Evolutionary conservation across 306 rosid genomes (phyloP).

Genomic region (Acacia confusa): DNA sequence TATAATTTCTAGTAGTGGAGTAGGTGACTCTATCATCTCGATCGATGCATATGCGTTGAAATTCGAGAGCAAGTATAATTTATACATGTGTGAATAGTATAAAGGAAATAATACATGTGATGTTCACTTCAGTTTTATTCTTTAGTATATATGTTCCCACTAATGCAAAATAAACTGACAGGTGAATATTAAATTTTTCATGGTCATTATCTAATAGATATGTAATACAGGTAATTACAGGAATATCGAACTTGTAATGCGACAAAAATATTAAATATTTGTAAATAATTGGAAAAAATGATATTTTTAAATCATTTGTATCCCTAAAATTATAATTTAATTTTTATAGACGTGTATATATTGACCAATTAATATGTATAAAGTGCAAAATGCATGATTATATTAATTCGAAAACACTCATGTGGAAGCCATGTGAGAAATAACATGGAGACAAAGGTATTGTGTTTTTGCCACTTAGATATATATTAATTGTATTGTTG

Average conservation of each 20-base stretch:
- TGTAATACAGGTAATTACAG: background rate
- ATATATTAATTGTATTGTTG: slow-evolving; percentile 5
- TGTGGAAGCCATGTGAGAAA: slow-evolving; percentile 43
- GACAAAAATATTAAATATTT: background rate
- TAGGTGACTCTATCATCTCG: slow-evolving; percentile 33
- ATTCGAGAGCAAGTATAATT: background rate
- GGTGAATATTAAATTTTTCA: background rate
- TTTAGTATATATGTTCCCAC: background rate
- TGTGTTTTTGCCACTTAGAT: slow-evolving; percentile 26
- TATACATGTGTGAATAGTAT: background rate
- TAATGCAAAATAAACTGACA: background rate
- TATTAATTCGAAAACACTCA: slow-evolving; percentile 2
- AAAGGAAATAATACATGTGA: background rate
- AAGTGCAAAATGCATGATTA: background rate
- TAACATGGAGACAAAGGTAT: slow-evolving; percentile 9
- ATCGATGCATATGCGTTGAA: background rate
- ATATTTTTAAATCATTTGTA: background rate
- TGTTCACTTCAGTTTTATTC: background rate
- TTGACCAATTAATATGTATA: background rate
- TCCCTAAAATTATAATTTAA: background rate
- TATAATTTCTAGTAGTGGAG: slow-evolving; percentile 40
- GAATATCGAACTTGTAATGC: background rate
- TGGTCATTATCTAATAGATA: background rate
- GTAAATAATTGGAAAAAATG: background rate
- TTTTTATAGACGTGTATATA: background rate